Evolutionary conservation across 2,329 filamentous ascomycete genomes (phyloP), one percentile per base, ranked within the genome.

Genomic region (Xylaria digitata): DNA sequence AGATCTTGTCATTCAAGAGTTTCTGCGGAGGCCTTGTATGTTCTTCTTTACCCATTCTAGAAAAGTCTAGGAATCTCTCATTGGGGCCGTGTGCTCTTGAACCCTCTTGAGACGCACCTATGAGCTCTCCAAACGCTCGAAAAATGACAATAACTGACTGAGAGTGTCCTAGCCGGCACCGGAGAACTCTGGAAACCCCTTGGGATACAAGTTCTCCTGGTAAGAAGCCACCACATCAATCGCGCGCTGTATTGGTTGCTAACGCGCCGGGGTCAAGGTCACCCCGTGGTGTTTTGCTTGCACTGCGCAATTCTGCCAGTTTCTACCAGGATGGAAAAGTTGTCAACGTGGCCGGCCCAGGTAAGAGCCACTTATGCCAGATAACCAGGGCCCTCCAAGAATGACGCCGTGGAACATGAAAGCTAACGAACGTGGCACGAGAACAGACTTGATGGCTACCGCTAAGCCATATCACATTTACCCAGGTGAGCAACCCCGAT

Each of bases 381-480:
- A 48, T 30, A 45, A 32, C 52, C n/a, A 45, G 2, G 43, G 17
- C 40, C 40, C 15, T 42, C 40, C 13, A 42, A 42, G 40, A 42
- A 34, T 11, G 60, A 40, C 37, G 37, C 40, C 48, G 17, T 54
- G 30, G 58, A 19, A 53, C 45, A 55, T 58, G n/a, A 59, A 59
- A 21, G 55, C 62, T 65, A 65, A 65, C 37, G 46, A 55, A n/a
- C 11, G 56, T 34, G 42, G 55, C 42, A 49, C 50, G 43, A 34
- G 56, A 68, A 82, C 84, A 72, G 91, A 94, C 48, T 86, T 97
- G 68, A 98, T 97, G 95, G 90, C 83, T 68, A 88, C 87, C 56
- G 93, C 94, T 46, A 95, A 96, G 86, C 92, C 93, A 56, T 97
- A 97, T 86, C 89, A 87, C 81, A 96, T 96, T 83, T 96, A 94